A percentile compares a stretch with the other conserved stretches of the same genome.
Evolutionary conservation across 2,329 filamentous ascomycete species (phyloP).

Genomic region (Trichoderma polysporum): DNA sequence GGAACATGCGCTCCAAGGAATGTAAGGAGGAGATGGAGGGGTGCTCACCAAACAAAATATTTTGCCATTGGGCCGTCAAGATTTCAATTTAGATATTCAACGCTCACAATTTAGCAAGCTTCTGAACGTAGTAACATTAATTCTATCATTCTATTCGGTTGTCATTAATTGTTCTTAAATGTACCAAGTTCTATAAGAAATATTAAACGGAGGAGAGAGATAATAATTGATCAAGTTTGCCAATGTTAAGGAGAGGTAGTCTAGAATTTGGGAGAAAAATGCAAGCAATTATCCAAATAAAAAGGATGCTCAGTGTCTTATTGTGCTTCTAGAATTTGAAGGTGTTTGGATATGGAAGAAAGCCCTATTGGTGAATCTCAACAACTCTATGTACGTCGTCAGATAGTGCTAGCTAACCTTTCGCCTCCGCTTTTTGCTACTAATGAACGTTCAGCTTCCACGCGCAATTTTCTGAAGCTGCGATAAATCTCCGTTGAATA

Average conservation of each 20-base stretch:
- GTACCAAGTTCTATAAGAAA: background rate
- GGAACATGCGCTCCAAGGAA: background rate
- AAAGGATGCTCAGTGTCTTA: no score
- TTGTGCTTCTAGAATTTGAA: no score
- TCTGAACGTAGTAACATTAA: background rate
- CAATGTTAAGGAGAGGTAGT: background rate
- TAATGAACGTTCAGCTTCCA: background rate
- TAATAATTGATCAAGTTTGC: rapidly evolving
- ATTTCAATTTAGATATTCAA: background rate
- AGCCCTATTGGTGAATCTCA: no score
- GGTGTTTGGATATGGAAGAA: no score
- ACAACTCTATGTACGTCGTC: background rate
- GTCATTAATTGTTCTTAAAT: background rate
- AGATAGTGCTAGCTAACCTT: background rate
- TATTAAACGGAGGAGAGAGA: background rate
- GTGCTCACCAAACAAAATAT: background rate
- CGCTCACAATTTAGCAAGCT: background rate
- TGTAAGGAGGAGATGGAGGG: background rate
- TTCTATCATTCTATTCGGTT: background rate
- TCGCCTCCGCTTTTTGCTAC: background rate
- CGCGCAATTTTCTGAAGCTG: conserved; percentile 27
- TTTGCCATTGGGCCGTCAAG: background rate
- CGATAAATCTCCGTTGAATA: conserved; percentile 26
- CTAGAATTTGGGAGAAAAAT: background rate
- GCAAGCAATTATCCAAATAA: no score